A percentile compares a stretch with the other conserved stretches of the same genome.
phyloP scores from a whole-genome alignment of 495 filamentous ascomycete species.

The Chaetomidium leptoderma region DNA sequence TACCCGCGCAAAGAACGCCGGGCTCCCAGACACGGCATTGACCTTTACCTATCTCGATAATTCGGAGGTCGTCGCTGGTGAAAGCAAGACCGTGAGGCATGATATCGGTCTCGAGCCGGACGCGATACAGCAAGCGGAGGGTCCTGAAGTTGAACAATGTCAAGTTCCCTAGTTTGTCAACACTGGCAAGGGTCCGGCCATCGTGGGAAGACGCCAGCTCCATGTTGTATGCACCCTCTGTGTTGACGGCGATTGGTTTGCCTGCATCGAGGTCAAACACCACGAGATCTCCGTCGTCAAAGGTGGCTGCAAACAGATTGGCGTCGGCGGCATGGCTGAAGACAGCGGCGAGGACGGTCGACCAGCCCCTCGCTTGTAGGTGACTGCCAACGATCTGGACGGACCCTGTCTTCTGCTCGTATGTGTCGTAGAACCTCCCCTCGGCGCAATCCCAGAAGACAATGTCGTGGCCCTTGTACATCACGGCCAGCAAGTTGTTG shows the following conservation, averaged over 20 bases:
- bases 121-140: not conserved
- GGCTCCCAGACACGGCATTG: slow-evolving; percentile 8
- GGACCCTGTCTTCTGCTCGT: slow-evolving; percentile 3
- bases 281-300: not conserved
- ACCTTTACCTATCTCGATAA: not conserved
- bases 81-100: not conserved
- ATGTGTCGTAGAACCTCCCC: not conserved
- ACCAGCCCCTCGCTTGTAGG: not conserved
- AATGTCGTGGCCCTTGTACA: not conserved
- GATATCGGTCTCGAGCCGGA: not conserved
- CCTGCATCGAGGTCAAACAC: not conserved
- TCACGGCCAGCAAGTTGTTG: slow-evolving; percentile 23
- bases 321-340: not conserved
- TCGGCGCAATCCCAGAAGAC: slow-evolving; percentile 6
- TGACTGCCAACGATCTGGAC: not conserved
- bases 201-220: not conserved
- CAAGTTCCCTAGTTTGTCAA: not conserved
- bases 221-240: not conserved
- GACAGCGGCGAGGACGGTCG: not conserved
- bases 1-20: not conserved
- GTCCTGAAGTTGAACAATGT: not conserved
- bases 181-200: not conserved
- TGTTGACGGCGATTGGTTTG: not conserved
- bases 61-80: not conserved
- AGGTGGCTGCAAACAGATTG: slow-evolving; percentile 2